These are phyloP conservation scores for Kokia cookei DNA, from an alignment of 441 rosid genomes.

Conservation along the genomic window DNA sequence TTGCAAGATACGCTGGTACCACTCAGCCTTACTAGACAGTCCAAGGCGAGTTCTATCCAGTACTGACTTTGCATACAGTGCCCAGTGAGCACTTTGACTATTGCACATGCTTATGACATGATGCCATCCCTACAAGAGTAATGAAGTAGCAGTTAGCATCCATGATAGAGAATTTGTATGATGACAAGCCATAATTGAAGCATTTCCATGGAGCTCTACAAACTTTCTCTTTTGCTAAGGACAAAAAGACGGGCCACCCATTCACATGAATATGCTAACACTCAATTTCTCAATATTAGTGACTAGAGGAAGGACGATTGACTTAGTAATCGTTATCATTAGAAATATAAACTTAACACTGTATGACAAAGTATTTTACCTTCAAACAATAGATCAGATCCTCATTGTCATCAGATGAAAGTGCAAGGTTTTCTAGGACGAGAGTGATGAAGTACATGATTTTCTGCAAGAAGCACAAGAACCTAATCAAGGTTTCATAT, in stretches of 20 bases:
- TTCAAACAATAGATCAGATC: conserved; percentile 87
- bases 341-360: background rate
- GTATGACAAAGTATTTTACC: conserved; percentile 32
- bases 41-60: conserved; percentile 95
- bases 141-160: conserved; percentile 3
- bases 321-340: background rate
- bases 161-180: background rate
- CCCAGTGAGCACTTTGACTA: conserved; percentile 65
- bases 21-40: conserved; percentile 80
- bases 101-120: conserved; percentile 59
- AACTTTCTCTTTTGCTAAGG: background rate
- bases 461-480: conserved; percentile 11
- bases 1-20: conserved; percentile 79
- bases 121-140: conserved; percentile 72
- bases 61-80: conserved; percentile 88
- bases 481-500: conserved; percentile 11
- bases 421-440: background rate
- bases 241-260: background rate
- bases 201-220: background rate
- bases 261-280: background rate
- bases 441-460: conserved; percentile 1
- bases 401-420: conserved; percentile 48
- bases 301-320: background rate
- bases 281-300: background rate
- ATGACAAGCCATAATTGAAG: background rate